These are phyloP conservation scores for Sporisorium graminicola DNA, from an alignment of 1,284 basidiomycete genomes.

Conservation along the genomic window DNA sequence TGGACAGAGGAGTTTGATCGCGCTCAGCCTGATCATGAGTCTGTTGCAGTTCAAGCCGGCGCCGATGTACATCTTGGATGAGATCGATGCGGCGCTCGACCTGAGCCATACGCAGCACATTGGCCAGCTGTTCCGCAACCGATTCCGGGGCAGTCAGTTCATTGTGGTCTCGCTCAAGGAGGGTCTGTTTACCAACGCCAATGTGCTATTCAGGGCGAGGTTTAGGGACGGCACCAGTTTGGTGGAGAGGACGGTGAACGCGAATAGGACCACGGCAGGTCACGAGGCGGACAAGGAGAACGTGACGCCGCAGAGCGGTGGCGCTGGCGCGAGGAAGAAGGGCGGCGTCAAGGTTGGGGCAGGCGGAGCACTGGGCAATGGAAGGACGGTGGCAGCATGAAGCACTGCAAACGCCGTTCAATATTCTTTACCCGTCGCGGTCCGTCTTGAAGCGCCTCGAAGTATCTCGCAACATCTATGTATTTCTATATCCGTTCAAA, in stretches of 20 bases:
- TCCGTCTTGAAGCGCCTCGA: background rate
- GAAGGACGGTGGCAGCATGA: slow-evolving; percentile 27
- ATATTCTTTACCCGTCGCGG: too few relatives aligned
- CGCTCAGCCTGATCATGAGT: slow-evolving; percentile 96
- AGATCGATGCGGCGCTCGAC: slow-evolving; percentile 96
- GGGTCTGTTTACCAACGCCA: slow-evolving; percentile 93
- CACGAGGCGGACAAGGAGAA: slow-evolving; percentile 45
- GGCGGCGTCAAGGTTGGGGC: slow-evolving; percentile 10
- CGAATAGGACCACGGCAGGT: slow-evolving; percentile 36
- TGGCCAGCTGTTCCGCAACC: slow-evolving; percentile 91
- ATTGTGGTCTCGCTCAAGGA: slow-evolving; percentile 98
- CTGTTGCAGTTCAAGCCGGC: slow-evolving; percentile 98
- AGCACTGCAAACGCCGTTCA: background rate
- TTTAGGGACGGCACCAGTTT: slow-evolving; percentile 93
- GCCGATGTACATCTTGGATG: slow-evolving; percentile 99
- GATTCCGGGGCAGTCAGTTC: slow-evolving; percentile 98
- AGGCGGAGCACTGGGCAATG: slow-evolving; percentile 1
- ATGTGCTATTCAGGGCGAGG: slow-evolving; percentile 91
- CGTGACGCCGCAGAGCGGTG: slow-evolving; percentile 8
- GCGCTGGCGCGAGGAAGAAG: slow-evolving; percentile 15
- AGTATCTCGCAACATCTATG: slow-evolving; percentile 2
- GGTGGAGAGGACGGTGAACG: slow-evolving; percentile 75
- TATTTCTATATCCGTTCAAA: slow-evolving; percentile 19
- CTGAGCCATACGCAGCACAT: slow-evolving; percentile 95
- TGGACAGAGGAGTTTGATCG: slow-evolving; percentile 95